Evolutionary conservation across 495 filamentous ascomycete species (phyloP).

Genomic region (Collariella sp.): DNA sequence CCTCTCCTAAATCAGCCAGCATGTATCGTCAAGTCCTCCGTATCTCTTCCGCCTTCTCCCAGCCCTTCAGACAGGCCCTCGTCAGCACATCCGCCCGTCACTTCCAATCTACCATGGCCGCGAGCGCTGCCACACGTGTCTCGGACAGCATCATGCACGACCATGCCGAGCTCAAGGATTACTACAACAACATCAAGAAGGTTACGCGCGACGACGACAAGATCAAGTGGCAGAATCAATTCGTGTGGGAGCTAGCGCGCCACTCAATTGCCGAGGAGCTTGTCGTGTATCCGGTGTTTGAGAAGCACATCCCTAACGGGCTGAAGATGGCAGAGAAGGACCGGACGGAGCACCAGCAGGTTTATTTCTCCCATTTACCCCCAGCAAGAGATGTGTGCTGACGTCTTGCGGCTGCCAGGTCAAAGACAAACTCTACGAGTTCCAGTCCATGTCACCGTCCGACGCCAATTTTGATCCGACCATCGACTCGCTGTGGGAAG

Average conservation of each 20-base stretch:
- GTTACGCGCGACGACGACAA: slow-evolving; percentile 41
- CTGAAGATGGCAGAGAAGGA: slow-evolving; percentile 49
- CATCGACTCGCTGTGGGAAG: slow-evolving; percentile 44
- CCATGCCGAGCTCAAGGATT: slow-evolving; percentile 52
- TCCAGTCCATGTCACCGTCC: slow-evolving; percentile 46
- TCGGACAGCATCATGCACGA: slow-evolving; percentile 53
- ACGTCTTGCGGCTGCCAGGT: slow-evolving; percentile 33
- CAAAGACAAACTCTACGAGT: slow-evolving; percentile 52
- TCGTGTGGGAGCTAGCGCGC: slow-evolving; percentile 63
- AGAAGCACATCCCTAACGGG: slow-evolving; percentile 47
- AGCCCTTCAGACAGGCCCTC: background rate
- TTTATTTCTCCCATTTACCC: slow-evolving; percentile 14
- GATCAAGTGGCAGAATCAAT: slow-evolving; percentile 52
- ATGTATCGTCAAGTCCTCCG: slow-evolving; percentile 8
- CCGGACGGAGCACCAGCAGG: slow-evolving; percentile 48
- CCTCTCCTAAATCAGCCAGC: background rate
- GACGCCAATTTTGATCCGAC: slow-evolving; percentile 44
- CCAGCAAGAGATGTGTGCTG: background rate
- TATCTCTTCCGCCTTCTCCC: background rate
- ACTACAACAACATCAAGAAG: slow-evolving; percentile 49
- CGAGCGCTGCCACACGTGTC: slow-evolving; percentile 20
- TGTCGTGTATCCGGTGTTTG: slow-evolving; percentile 59
- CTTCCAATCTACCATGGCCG: slow-evolving; percentile 3
- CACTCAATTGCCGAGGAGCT: slow-evolving; percentile 61
- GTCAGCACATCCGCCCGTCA: background rate